Evolutionary conservation across 1,284 basidiomycete genomes (phyloP).

Genomic region (Kwoniella shivajii): DNA sequence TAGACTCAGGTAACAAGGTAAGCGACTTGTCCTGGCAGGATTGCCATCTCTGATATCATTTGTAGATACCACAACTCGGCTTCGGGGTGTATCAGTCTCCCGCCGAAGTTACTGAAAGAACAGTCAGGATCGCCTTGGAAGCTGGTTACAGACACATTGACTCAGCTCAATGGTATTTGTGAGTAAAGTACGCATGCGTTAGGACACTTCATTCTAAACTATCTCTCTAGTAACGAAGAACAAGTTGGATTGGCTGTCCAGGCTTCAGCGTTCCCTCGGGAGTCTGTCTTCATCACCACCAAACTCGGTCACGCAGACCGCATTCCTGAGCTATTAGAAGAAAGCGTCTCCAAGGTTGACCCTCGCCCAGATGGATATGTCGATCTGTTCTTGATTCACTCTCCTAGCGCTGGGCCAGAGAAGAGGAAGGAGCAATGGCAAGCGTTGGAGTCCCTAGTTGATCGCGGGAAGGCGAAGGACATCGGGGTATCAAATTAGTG

Average conservation of each 20-base stretch:
- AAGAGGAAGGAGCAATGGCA: constrained; percentile 32
- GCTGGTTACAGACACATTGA: constrained; percentile 63
- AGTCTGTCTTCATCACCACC: constrained; percentile 57
- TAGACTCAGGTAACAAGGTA: constrained; percentile 20
- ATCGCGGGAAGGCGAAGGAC: constrained; percentile 65
- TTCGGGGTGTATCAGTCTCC: constrained; percentile 76
- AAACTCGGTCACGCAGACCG: constrained; percentile 63
- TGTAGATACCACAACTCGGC: constrained; percentile 69
- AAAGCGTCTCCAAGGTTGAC: constrained; percentile 62
- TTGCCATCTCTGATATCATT: neutral
- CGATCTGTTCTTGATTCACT: constrained; percentile 75
- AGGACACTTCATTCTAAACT: neutral
- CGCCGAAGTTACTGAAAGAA: constrained; percentile 59
- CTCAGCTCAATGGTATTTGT: constrained; percentile 46
- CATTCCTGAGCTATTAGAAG: constrained; percentile 62
- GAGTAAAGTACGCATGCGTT: constrained; percentile 46
- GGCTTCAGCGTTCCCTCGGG: constrained; percentile 35
- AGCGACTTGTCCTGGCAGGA: neutral
- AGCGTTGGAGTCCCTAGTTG: constrained; percentile 48
- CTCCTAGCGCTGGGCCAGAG: constrained; percentile 37
- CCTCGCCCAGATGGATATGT: constrained; percentile 59
- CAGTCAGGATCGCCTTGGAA: constrained; percentile 66
- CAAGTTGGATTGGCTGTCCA: constrained; percentile 33
- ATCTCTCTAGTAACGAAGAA: constrained; percentile 24
- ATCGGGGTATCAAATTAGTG: constrained; percentile 79